A percentile compares a stretch with the other conserved stretches of the same genome.
phyloP scores from a whole-genome alignment of 257 asterid genomes.

The Agastache rugosa region DNA sequence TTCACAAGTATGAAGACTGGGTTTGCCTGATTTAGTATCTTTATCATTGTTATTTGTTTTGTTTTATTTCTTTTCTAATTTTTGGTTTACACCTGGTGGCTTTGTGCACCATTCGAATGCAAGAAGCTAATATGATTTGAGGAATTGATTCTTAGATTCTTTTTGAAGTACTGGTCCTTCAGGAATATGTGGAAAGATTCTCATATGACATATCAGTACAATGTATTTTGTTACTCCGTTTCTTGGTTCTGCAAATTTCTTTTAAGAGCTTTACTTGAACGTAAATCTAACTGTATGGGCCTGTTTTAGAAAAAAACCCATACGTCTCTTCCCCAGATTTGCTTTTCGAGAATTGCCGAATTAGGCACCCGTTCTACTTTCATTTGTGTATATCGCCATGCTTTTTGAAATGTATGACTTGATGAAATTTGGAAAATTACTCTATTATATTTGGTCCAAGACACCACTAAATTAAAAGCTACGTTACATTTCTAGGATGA shows the following conservation, averaged over 20 bases:
- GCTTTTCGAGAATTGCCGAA: not conserved
- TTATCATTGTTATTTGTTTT: not conserved
- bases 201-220: not conserved
- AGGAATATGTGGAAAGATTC: not conserved
- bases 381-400: not conserved
- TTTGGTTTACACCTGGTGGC: not conserved
- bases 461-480: not conserved
- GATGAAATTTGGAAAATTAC: not conserved
- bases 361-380: not conserved
- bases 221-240: conserved; percentile 2
- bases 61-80: not conserved
- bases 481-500: not conserved
- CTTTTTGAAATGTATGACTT: not conserved
- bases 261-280: not conserved
- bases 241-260: not conserved
- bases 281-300: not conserved
- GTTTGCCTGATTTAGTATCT: conserved; percentile 4
- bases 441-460: not conserved
- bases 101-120: not conserved
- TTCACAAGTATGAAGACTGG: not conserved
- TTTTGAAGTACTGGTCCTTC: conserved; percentile 21
- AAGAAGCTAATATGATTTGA: conserved; percentile 15
- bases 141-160: conserved; percentile 16
- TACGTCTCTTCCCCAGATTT: not conserved
- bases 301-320: not conserved